Conservation (phyloP, 371 early-diverging fungal species). For the Mortierella polycephala region DNA sequence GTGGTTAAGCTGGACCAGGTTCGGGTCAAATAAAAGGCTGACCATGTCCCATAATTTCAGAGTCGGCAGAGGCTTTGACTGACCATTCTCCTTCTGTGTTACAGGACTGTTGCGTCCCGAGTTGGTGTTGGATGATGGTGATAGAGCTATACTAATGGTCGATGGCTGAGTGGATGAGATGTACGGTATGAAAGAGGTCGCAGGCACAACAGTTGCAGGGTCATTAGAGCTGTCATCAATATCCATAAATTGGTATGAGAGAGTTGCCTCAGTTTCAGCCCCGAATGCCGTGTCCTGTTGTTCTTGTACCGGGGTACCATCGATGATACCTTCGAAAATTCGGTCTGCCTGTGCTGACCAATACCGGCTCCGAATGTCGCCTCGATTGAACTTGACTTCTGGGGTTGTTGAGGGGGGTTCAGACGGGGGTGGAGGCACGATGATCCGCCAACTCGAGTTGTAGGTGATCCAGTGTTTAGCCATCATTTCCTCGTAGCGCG, state of each 20-base stretch:
- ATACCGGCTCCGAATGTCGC: slow-evolving; percentile 14
- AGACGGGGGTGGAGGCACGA: neutral
- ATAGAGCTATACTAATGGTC: no score
- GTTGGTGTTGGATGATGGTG: neutral
- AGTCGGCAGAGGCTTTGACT: slow-evolving; percentile 1
- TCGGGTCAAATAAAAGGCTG: slow-evolving; percentile 29
- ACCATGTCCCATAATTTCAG: slow-evolving; percentile 7
- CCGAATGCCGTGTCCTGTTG: no score
- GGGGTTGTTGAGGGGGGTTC: neutral
- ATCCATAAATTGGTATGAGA: no score
- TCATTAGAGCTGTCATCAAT: no score
- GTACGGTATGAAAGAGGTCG: no score
- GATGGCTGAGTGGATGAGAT: no score
- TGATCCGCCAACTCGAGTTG: neutral
- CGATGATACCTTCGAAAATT: slow-evolving; percentile 3
- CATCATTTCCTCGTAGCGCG: slow-evolving; percentile 3
- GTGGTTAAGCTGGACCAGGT: slow-evolving; percentile 13
- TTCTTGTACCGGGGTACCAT: slow-evolving; percentile 3
- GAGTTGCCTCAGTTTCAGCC: no score
- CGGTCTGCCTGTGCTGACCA: slow-evolving; percentile 14
- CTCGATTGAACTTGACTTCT: neutral
- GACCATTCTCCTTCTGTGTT: neutral
- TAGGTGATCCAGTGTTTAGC: slow-evolving; percentile 8
- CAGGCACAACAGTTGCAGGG: no score
- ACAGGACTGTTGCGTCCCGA: neutral